Evolutionary conservation across 139 green algal genomes (phyloP).

Genomic region (Chlamydomonas eustigma): DNA sequence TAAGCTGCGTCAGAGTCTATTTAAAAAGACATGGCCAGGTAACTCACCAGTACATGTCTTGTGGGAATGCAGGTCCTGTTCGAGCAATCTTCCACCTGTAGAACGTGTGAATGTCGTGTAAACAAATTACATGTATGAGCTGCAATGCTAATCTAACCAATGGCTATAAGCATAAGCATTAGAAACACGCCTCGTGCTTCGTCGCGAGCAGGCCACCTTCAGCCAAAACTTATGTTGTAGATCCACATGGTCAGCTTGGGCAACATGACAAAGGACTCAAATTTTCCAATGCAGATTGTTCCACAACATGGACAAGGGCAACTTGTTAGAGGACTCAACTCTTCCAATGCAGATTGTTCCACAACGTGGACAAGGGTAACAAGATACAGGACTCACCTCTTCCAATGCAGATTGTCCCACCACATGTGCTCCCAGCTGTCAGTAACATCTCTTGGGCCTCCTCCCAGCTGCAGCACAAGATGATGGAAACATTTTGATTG

Average conservation of each 20-base stretch:
- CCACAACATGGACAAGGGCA: neutral
- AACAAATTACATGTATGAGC: too few relatives aligned
- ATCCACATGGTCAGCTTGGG: too few relatives aligned
- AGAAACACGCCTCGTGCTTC: neutral
- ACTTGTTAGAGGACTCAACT: neutral
- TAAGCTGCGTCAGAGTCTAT: too few relatives aligned
- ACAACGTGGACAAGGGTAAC: neutral
- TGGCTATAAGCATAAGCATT: too few relatives aligned
- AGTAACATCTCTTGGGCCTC: conserved; percentile 40
- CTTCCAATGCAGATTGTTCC: neutral
- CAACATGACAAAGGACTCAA: too few relatives aligned
- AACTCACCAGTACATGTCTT: conserved; percentile 61
- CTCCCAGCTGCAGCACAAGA: conserved; percentile 27
- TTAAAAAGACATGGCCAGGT: too few relatives aligned
- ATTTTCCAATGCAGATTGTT: neutral
- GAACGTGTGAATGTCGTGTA: too few relatives aligned
- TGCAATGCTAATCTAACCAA: too few relatives aligned
- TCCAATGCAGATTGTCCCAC: conserved; percentile 74
- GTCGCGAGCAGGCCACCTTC: neutral
- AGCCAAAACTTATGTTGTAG: too few relatives aligned
- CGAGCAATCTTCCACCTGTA: conserved; percentile 65
- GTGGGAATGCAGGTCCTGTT: conserved; percentile 48
- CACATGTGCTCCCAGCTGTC: conserved; percentile 79
- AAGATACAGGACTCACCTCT: conserved; percentile 37
- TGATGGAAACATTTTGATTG: neutral